Evolutionary conservation across 73 alveolate genomes (phyloP).

Genomic region (Paramecium octaurelia): DNA sequence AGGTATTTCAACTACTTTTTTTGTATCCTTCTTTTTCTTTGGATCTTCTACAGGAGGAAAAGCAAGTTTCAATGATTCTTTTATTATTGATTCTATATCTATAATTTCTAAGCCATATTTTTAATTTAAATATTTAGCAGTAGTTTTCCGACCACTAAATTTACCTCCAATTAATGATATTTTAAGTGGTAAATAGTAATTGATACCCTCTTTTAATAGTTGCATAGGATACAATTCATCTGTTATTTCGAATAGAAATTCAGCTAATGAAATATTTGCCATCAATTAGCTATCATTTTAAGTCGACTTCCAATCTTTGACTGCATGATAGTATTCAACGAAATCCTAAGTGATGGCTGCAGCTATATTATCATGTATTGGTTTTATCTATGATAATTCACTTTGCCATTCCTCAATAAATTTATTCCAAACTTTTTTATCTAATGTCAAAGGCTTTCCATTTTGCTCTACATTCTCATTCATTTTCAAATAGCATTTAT

Average conservation of each 20-base stretch:
- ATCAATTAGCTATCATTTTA: not conserved
- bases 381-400: not conserved
- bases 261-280: not conserved
- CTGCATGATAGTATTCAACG: not conserved
- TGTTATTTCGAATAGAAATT: not conserved
- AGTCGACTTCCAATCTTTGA: constrained; percentile 12
- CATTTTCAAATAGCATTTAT: constrained; percentile 31
- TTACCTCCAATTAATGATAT: constrained; percentile 26
- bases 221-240: constrained; percentile 30
- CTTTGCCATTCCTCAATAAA: constrained; percentile 7
- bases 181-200: not conserved
- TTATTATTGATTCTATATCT: constrained; percentile 1
- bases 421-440: constrained; percentile 22
- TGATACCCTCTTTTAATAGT: not conserved
- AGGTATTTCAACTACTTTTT: not conserved
- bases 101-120: constrained; percentile 38
- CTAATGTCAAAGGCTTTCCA: not conserved
- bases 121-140: not conserved
- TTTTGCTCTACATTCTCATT: not conserved
- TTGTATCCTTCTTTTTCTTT: constrained; percentile 10
- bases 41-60: constrained; percentile 42
- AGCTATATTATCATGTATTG: not conserved
- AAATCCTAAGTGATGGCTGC: constrained; percentile 6
- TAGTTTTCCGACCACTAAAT: constrained; percentile 31
- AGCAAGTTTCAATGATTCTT: constrained; percentile 24